Evolutionary conservation across 129 eudicot species (phyloP), one percentile per base, ranked within the genome.

Genomic region (Escallonia rubra): DNA sequence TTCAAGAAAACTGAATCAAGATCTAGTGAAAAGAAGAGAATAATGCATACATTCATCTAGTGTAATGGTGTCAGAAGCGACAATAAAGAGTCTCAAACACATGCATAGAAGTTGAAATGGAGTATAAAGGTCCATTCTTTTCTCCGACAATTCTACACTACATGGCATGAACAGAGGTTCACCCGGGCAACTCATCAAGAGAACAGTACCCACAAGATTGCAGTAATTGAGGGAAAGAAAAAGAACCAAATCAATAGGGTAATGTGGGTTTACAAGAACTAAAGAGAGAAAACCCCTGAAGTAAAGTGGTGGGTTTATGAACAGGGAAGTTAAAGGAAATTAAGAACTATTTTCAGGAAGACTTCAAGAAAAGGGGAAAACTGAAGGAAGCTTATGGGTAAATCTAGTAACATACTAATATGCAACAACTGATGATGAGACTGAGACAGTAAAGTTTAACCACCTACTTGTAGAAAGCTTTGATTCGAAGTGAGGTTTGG

Each of bases 401-500:
- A 81, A 75, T 66, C 52, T 55, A 51, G 16, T 76, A 79, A 76
- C 72, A 70, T n/a, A n/a, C n/a, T n/a, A n/a, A n/a, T n/a, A n/a
- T 69, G 61, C 70, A 69, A 81, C 77, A 63, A 81, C 80, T 85
- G 66, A 52, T 45, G 72, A 71, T 72, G 45, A 73, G 69, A 68
- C 51, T 52, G 34, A 68, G 50, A 66, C 52, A 71, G 50, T 65
- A 79, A 67, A 64, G 52, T 74, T 52, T 57, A 67, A 64, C 44
- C 11, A 43, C 49, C 49, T 9, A 64, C 54, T 7, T 15, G 59
- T 43, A 47, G 63, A 67, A 78, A 79, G 73, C 86, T 84, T 89
- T 72, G 84, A 79, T 72, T 80, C 64, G 67, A 89, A 90, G 84
- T 62, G 86, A 87, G 76, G 87, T 71, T 80, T 77, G 85, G 79